Percentiles rank a stretch among this genome's conserved stretches.
Evolutionary conservation across 2,329 filamentous ascomycete genomes (phyloP).

Genomic region (Aspergillus nomiae): DNA sequence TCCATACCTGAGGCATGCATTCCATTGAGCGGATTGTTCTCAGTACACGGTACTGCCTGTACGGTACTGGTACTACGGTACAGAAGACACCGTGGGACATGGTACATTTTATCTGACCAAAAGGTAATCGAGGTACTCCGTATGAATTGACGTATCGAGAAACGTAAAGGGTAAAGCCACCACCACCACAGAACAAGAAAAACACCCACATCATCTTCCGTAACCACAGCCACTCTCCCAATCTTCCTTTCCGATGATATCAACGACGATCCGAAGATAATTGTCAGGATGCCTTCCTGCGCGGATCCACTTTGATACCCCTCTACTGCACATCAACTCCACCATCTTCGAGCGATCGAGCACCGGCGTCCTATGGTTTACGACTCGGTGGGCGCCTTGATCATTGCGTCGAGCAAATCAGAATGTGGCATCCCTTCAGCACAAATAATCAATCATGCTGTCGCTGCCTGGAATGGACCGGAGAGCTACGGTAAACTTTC

Average conservation of each 20-base stretch:
- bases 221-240: slow-evolving; percentile 2
- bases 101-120: neutral
- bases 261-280: slow-evolving; percentile 3
- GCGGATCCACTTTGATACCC: slow-evolving; percentile 3
- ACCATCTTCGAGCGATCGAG: slow-evolving; percentile 4
- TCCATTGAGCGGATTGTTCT: neutral
- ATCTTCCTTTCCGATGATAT: slow-evolving; percentile 7
- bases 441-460: slow-evolving; percentile 1
- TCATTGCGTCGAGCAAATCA: slow-evolving; percentile 15
- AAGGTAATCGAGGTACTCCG: neutral
- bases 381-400: slow-evolving; percentile 13
- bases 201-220: neutral
- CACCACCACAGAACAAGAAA: neutral
- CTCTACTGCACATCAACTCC: slow-evolving; percentile 11
- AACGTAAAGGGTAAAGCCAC: neutral
- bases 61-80: neutral
- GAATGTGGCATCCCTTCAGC: neutral
- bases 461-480: slow-evolving; percentile 2
- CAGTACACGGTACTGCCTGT: neutral
- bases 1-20: neutral
- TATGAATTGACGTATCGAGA: neutral
- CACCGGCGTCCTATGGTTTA: slow-evolving; percentile 1
- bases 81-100: neutral
- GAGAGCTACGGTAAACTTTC: slow-evolving; percentile 7
- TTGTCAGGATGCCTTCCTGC: neutral